Evolutionary conservation across 1,284 basidiomycete species (phyloP), one percentile per base, ranked within the genome.

Genomic region (Malassezia slooffiae): DNA sequence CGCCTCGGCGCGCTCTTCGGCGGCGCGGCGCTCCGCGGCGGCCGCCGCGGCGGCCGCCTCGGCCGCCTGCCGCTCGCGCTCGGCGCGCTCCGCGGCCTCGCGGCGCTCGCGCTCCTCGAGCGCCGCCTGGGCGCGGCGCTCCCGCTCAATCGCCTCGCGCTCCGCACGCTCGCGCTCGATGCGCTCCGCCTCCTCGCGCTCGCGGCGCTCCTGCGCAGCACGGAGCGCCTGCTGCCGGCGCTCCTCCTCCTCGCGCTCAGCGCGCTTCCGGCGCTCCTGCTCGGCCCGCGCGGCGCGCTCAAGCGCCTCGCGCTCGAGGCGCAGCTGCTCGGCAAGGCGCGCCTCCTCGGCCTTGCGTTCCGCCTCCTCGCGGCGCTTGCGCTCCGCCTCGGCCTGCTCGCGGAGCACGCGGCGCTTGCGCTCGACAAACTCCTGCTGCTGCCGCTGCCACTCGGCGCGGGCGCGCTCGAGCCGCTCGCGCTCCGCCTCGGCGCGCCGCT

Each of bases 1-100:
- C 1, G 55, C 52, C 22, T 59, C 55, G 41, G 57, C 43, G 3
- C 52, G 53, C 32, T 47, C 55, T n/a, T n/a, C n/a, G n/a, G n/a
- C n/a, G n/a, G n/a, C n/a, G n/a, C n/a, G n/a, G 21, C 33, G 15
- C 29, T 20, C 16, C 35, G 19, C 29, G 7, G 20, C 8, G 20
- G 24, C 27, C 4, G 11, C n/a, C n/a, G n/a, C n/a, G n/a, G n/a
- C 22, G n/a, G 15, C 21, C 17, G 21, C 32, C 12, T 11, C 28
- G 3, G 11, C 28, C 33, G 29, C 34, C 4, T 20, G 16, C 11
- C 34, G 20, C 9, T 13, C 34, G 24, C 24, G 24, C 34, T 22
- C 17, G 12, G 17, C 35, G 3, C 54, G 47, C 35, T 52, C 47
- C 17, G 49, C 44, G 10, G 55, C 54, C 21, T 49, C 45, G 5